Evolutionary conservation across 1,284 basidiomycete genomes (phyloP).

Genomic region (Blastosporella zonata): DNA sequence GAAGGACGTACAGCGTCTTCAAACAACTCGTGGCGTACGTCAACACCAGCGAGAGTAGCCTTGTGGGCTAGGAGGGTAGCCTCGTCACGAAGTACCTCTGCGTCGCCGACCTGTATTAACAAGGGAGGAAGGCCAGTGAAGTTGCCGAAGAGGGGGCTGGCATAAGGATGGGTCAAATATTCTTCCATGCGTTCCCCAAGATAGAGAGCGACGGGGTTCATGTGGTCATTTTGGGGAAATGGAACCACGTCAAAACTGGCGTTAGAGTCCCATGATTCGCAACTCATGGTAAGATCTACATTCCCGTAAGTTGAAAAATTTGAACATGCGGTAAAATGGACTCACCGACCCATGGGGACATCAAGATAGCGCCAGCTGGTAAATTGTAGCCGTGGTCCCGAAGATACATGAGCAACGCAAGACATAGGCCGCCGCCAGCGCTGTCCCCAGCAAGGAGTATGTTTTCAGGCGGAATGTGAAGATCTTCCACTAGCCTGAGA

Average conservation of each 20-base stretch:
- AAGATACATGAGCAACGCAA: slow-evolving; percentile 91
- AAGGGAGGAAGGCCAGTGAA: slow-evolving; percentile 86
- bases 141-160: slow-evolving; percentile 93
- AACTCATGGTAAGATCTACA: slow-evolving; percentile 89
- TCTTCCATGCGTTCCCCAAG: slow-evolving; percentile 83
- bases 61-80: slow-evolving; percentile 94
- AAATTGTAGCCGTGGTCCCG: slow-evolving; percentile 81
- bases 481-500: slow-evolving; percentile 83
- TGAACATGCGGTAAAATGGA: slow-evolving; percentile 20
- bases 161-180: slow-evolving; percentile 95
- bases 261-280: slow-evolving; percentile 97
- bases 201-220: slow-evolving; percentile 92
- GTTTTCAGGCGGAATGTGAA: slow-evolving; percentile 89
- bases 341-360: slow-evolving; percentile 94
- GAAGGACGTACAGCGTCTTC: slow-evolving; percentile 79
- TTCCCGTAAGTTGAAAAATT: slow-evolving; percentile 6
- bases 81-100: slow-evolving; percentile 92
- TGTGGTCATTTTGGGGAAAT: slow-evolving; percentile 76
- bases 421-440: slow-evolving; percentile 86
- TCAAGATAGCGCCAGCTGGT: slow-evolving; percentile 79
- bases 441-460: slow-evolving; percentile 90
- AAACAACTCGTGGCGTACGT: slow-evolving; percentile 89
- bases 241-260: slow-evolving; percentile 81
- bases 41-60: slow-evolving; percentile 83
- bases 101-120: slow-evolving; percentile 91